These are phyloP conservation scores for Thelephora ganbajun DNA, from an alignment of 768 basidiomycete genomes.

Conservation along the genomic window DNA sequence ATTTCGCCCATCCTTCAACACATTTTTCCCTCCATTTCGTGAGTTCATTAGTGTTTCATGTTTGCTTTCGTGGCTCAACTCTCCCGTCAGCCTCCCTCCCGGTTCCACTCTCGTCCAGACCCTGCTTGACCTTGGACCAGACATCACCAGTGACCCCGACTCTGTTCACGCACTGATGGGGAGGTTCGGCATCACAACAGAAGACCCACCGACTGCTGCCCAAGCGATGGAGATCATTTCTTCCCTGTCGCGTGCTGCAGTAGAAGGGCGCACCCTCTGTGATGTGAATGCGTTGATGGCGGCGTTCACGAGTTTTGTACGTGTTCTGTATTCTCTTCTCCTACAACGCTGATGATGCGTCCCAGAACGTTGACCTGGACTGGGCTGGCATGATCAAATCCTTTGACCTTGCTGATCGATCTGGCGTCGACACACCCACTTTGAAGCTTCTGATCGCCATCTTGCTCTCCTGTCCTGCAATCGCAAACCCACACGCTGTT, in stretches of 20 bases:
- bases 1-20: constrained; percentile 61
- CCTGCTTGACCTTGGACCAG: constrained; percentile 65
- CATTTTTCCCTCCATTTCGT: constrained; percentile 46
- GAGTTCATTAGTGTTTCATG: constrained; percentile 33
- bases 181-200: constrained; percentile 64
- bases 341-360: constrained; percentile 9
- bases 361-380: constrained; percentile 50
- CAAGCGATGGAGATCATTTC: constrained; percentile 64
- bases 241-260: constrained; percentile 49
- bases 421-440: constrained; percentile 79
- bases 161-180: constrained; percentile 52
- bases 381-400: constrained; percentile 77
- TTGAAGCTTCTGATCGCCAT: constrained; percentile 83
- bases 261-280: constrained; percentile 59
- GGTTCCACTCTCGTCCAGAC: constrained; percentile 62
- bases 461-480: constrained; percentile 68
- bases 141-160: constrained; percentile 64
- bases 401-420: constrained; percentile 76
- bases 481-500: constrained; percentile 65
- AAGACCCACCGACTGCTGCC: constrained; percentile 54
- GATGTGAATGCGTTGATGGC: constrained; percentile 66
- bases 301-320: constrained; percentile 61
- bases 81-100: constrained; percentile 38
- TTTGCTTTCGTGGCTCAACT: constrained; percentile 3
- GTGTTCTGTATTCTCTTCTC: neutral